Percentiles rank a stretch among this genome's conserved stretches.
phyloP scores from a whole-genome alignment of 2,329 filamentous ascomycete species.

The Emmonsiellopsis sp. region DNA sequence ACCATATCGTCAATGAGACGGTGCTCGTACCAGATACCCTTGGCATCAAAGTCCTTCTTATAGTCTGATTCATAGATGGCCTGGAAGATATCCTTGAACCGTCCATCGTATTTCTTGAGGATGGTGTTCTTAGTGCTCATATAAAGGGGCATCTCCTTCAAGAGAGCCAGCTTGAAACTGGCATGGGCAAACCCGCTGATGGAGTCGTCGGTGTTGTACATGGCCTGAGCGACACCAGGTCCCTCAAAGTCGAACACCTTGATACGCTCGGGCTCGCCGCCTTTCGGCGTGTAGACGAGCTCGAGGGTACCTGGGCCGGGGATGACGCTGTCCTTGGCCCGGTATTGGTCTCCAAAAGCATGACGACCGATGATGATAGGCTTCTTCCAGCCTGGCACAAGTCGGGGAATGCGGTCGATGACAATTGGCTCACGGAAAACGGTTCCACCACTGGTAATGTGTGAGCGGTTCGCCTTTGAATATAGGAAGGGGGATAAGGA shows the following conservation, averaged over 20 bases:
- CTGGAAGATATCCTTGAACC: constrained; percentile 99
- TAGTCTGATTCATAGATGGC: constrained; percentile 85
- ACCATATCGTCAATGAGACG: constrained; percentile 99
- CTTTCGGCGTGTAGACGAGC: constrained; percentile 85
- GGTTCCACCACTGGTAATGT: constrained; percentile 61
- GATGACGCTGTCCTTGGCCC: constrained; percentile 83
- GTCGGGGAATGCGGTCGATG: constrained; percentile 81
- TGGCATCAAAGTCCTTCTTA: constrained; percentile 78
- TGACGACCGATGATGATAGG: constrained; percentile 98
- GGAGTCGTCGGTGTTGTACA: constrained; percentile 97
- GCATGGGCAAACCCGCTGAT: constrained; percentile 93
- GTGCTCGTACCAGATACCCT: constrained; percentile 98
- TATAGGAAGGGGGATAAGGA: neutral
- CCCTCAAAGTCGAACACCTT: constrained; percentile 85
- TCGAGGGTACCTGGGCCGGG: constrained; percentile 76
- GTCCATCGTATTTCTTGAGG: constrained; percentile 94
- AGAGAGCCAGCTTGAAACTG: constrained; percentile 87
- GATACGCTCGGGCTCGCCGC: constrained; percentile 70
- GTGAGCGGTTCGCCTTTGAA: constrained; percentile 13
- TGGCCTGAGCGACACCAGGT: constrained; percentile 80
- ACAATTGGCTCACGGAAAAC: constrained; percentile 99
- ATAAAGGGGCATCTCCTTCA: constrained; percentile 86
- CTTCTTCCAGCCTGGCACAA: constrained; percentile 96
- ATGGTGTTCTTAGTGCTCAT: constrained; percentile 99
- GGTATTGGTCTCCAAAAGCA: constrained; percentile 97